Percentiles rank a stretch among this genome's conserved stretches.
These are phyloP conservation scores for Senna siamea DNA, from an alignment of 306 rosid genomes.

Conservation along the genomic window DNA sequence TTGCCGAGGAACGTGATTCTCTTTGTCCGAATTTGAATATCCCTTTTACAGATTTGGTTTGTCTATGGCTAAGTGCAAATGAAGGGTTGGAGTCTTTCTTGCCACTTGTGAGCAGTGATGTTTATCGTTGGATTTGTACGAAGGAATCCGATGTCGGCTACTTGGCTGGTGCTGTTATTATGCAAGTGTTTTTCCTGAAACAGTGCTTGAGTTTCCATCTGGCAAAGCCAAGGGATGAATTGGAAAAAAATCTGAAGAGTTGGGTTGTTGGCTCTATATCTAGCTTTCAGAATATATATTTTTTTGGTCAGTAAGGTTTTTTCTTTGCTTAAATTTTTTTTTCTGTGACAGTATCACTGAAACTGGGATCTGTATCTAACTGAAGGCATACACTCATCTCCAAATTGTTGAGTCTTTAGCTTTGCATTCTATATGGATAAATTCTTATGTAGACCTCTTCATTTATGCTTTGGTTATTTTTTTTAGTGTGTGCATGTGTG, in stretches of 20 bases:
- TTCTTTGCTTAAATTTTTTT: slow-evolving; percentile 6
- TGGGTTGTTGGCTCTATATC: slow-evolving; percentile 78
- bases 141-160: slow-evolving; percentile 53
- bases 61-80: slow-evolving; percentile 57
- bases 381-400: background rate
- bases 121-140: slow-evolving; percentile 46
- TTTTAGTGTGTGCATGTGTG: background rate
- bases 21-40: slow-evolving; percentile 33
- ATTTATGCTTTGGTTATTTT: background rate
- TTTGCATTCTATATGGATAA: slow-evolving; percentile 6
- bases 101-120: slow-evolving; percentile 61
- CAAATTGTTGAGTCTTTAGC: background rate
- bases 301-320: slow-evolving; percentile 63
- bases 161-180: slow-evolving; percentile 66
- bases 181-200: slow-evolving; percentile 63
- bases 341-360: background rate
- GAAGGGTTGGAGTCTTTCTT: slow-evolving; percentile 55
- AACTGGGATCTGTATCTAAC: background rate
- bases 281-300: slow-evolving; percentile 55
- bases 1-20: slow-evolving; percentile 41
- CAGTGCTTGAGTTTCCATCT: slow-evolving; percentile 48
- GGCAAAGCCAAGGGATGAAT: slow-evolving; percentile 45
- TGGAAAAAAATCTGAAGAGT: slow-evolving; percentile 57
- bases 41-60: slow-evolving; percentile 52
- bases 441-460: slow-evolving; percentile 16